Base-by-base conservation (phyloP, 306 rosid genomes). In the Sicyos baderoa region DNA sequence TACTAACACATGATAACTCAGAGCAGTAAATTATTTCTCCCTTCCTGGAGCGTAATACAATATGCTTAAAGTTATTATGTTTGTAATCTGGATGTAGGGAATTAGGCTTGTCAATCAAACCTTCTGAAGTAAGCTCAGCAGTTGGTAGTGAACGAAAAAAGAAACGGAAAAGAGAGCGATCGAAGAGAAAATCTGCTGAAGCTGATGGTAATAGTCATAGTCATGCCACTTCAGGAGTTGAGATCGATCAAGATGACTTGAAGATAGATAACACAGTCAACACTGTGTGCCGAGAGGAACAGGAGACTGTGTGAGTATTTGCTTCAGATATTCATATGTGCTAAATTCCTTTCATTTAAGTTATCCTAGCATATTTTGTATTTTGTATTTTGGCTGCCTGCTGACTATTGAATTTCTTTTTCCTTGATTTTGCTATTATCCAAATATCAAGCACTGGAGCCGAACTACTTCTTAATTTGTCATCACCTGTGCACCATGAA, bases 51-150 rank as follows among this genome's bases (percentile, higher is more conserved):
- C 13, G 12, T 54, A 54, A 54, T 54, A 7, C 9, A 15, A 18
- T 53, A 17, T n/a, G 1, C 14, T 55, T 55, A 16, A 5, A 16
- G 4, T 32, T 73, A 40, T 70, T 50, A 21, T 79, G 65, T 49
- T 75, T 56, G n/a, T 35, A 25, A 49, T 53, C 23, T 44, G 8
- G 64, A 50, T 73, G 76, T 82, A 83, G 84, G 80, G 56, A 71
- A 35, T 52, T 65, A 67, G 81, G 74, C 67, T n/a, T 32, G 18
- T 77, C 68, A 52, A 65, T 50, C 57, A 74, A 74, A 4, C 18
- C 80, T 73, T 64, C 82, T 70, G 78, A 70, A 52, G 51, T 29
- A 22, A 69, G 58, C 58, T 1, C 73, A 2, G 42, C 15, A 67
- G 12, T 54, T 55, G 53, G 60, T 44, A 44, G 15, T 25, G 29